Percentiles rank a stretch among this genome's conserved stretches.
Conservation (phyloP, 768 basidiomycete species). For the Porphyrellus cyaneotinctus region DNA sequence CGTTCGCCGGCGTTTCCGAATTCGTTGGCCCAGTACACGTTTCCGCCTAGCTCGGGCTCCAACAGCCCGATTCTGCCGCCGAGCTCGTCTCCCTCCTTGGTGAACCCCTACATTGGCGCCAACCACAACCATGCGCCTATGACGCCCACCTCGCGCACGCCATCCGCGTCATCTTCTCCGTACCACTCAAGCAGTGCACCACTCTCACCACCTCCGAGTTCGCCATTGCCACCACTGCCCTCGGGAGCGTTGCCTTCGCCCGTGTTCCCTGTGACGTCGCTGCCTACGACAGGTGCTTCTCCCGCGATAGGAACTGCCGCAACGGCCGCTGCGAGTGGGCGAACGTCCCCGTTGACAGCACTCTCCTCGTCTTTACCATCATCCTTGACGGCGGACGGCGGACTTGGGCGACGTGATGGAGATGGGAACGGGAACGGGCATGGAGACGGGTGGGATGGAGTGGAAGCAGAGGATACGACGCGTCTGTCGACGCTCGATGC, state of each 20-base stretch:
- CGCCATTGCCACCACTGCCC: slow-evolving; percentile 21
- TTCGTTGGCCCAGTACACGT: slow-evolving; percentile 17
- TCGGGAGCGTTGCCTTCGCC: slow-evolving; percentile 15
- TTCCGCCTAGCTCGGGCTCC: slow-evolving; percentile 12
- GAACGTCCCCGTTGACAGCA: slow-evolving; percentile 15
- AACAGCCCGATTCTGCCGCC: slow-evolving; percentile 1
- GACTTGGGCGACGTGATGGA: not conserved
- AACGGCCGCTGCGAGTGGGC: slow-evolving; percentile 13
- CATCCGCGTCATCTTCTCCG: slow-evolving; percentile 3
- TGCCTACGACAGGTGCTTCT: not conserved
- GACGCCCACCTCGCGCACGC: slow-evolving; percentile 7
- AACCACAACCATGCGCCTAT: not conserved
- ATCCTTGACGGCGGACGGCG: not conserved
- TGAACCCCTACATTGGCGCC: not conserved
- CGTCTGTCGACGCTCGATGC: slow-evolving; percentile 25
- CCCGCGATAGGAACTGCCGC: slow-evolving; percentile 2
- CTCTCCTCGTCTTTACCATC: slow-evolving; percentile 13
- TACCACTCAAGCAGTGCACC: slow-evolving; percentile 7
- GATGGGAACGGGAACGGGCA: not conserved
- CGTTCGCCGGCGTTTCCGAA: slow-evolving; percentile 18
- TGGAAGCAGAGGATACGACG: slow-evolving; percentile 18
- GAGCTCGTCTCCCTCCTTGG: not conserved
- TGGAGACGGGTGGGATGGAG: slow-evolving; percentile 2
- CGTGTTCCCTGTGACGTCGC: not conserved
- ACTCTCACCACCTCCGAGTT: slow-evolving; percentile 24